These are phyloP conservation scores for Phytophthora pseudosyringae DNA, from an alignment of 352 stramenopile species.

Conservation along the genomic window DNA sequence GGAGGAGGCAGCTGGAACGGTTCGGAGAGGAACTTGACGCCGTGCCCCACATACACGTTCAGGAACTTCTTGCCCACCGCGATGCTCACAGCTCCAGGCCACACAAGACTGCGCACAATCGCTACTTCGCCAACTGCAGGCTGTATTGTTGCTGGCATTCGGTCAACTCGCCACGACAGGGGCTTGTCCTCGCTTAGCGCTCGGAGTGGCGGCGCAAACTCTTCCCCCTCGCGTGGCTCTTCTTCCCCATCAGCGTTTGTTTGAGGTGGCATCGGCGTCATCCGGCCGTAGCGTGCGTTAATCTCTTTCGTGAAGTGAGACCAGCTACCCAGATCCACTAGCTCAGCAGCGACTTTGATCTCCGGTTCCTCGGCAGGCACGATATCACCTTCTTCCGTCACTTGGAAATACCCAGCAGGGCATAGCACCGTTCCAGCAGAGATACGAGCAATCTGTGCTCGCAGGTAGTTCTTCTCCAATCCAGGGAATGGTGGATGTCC, in stretches of 20 bases:
- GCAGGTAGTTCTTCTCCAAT: slow-evolving; percentile 85
- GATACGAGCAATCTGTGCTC: slow-evolving; percentile 92
- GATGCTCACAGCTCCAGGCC: slow-evolving; percentile 89
- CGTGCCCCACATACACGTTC: slow-evolving; percentile 91
- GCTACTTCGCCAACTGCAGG: slow-evolving; percentile 65
- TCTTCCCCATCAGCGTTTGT: slow-evolving; percentile 81
- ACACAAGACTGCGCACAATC: slow-evolving; percentile 79
- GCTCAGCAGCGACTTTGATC: slow-evolving; percentile 74
- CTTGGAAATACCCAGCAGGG: slow-evolving; percentile 86
- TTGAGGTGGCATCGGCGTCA: slow-evolving; percentile 69
- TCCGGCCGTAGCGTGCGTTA: slow-evolving; percentile 82
- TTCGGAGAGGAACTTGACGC: slow-evolving; percentile 70
- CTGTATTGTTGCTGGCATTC: slow-evolving; percentile 68
- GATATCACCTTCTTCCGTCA: slow-evolving; percentile 77
- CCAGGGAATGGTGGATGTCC: slow-evolving; percentile 91
- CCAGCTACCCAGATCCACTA: slow-evolving; percentile 80
- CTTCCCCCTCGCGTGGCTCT: slow-evolving; percentile 67
- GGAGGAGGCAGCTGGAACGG: slow-evolving; percentile 65
- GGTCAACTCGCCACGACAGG: slow-evolving; percentile 77
- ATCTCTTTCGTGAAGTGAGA: slow-evolving; percentile 91
- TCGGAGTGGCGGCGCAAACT: slow-evolving; percentile 66
- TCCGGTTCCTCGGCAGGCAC: slow-evolving; percentile 70
- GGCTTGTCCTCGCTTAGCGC: slow-evolving; percentile 70
- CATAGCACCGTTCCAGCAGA: slow-evolving; percentile 80
- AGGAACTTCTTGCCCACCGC: slow-evolving; percentile 87